Conservation (phyloP, 1,139 yeast genomes). For the Yamadazyma conglobata region DNA sequence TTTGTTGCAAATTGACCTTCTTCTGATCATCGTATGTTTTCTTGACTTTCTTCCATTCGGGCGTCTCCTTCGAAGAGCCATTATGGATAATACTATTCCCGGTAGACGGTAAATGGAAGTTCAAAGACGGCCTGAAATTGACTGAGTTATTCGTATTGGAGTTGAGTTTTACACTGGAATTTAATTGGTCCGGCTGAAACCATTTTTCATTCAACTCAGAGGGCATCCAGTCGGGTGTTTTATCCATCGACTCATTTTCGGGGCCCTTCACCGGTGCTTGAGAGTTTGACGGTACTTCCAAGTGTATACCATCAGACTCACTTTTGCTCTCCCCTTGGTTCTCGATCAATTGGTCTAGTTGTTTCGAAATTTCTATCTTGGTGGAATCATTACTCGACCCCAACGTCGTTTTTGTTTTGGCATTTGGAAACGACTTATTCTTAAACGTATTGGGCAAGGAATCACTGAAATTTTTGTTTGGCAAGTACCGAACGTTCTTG, state of each 20-base stretch:
- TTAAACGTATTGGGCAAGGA: constrained; percentile 40
- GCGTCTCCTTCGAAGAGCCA: constrained; percentile 24
- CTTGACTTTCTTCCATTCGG: constrained; percentile 37
- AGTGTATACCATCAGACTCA: not conserved
- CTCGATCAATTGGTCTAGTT: constrained; percentile 2
- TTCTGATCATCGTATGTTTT: constrained; percentile 27
- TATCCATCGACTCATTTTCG: constrained; percentile 16
- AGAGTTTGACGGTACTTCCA: too few relatives aligned
- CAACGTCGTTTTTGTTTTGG: constrained; percentile 35
- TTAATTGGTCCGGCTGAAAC: constrained; percentile 20
- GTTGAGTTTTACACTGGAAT: too few relatives aligned
- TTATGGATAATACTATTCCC: constrained; percentile 39
- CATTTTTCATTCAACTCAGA: constrained; percentile 36
- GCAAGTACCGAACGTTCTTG: constrained; percentile 32
- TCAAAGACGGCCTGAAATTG: constrained; percentile 19
- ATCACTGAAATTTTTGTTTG: constrained; percentile 30
- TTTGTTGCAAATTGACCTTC: constrained; percentile 24
- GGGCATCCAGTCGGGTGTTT: constrained; percentile 49
- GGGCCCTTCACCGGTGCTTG: constrained; percentile 24
- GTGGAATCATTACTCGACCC: constrained; percentile 11
- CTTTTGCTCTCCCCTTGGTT: not conserved
- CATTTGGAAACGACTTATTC: constrained; percentile 46
- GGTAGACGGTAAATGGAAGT: constrained; percentile 21
- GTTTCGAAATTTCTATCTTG: constrained; percentile 4
- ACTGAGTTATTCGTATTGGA: constrained; percentile 18